Evolutionary conservation across 1,284 basidiomycete genomes (phyloP).

Genomic region (Malassezia arunalokei): DNA sequence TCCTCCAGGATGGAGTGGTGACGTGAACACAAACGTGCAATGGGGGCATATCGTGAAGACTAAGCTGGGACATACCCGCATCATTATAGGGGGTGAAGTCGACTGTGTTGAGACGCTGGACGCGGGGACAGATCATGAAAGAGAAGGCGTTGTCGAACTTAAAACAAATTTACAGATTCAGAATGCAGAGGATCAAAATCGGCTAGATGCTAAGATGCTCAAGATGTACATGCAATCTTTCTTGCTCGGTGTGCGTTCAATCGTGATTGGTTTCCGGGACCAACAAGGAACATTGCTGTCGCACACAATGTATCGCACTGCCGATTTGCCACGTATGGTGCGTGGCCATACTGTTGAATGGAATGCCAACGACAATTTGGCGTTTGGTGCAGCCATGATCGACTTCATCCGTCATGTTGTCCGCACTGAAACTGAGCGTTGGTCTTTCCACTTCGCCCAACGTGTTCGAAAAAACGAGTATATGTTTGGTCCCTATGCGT

Average conservation of each 20-base stretch:
- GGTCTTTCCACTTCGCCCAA: background rate
- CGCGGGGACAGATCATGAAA: background rate
- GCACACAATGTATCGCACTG: slow-evolving; percentile 44
- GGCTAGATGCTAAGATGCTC: slow-evolving; percentile 71
- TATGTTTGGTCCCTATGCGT: slow-evolving; percentile 2
- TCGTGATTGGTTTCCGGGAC: slow-evolving; percentile 83
- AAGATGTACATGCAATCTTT: slow-evolving; percentile 64
- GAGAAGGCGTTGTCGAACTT: slow-evolving; percentile 61
- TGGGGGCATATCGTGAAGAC: slow-evolving; percentile 91
- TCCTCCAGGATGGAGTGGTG: slow-evolving; percentile 59
- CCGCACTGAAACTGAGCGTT: slow-evolving; percentile 3
- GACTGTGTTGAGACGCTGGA: slow-evolving; percentile 58
- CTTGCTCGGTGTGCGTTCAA: slow-evolving; percentile 67
- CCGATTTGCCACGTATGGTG: slow-evolving; percentile 43
- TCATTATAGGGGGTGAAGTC: slow-evolving; percentile 85
- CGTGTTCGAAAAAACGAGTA: background rate
- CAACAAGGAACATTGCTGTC: slow-evolving; percentile 52
- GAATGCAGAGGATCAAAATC: slow-evolving; percentile 56
- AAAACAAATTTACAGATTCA: slow-evolving; percentile 79
- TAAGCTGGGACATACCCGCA: slow-evolving; percentile 64
- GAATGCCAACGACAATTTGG: slow-evolving; percentile 63
- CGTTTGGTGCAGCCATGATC: slow-evolving; percentile 61
- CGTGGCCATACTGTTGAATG: slow-evolving; percentile 56
- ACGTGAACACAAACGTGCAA: slow-evolving; percentile 84
- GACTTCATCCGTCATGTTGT: slow-evolving; percentile 50